Evolutionary conservation across 257 asterid species (phyloP), one percentile per base, ranked within the genome.

Genomic region (Capsicum pubescens): DNA sequence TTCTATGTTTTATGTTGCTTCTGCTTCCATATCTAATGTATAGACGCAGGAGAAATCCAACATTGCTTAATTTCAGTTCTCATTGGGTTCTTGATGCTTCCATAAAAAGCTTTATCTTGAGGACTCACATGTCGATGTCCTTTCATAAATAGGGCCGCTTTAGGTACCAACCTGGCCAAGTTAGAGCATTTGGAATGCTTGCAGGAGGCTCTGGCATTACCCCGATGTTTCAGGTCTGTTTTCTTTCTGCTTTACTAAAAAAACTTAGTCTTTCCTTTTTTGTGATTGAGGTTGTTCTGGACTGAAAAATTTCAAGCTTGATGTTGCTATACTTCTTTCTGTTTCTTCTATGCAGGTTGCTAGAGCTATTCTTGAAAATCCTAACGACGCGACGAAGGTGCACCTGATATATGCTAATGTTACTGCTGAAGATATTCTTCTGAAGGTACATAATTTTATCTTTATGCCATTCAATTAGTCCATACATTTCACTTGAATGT

Each of bases 401-500:
- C 92, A 93, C 84, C 90, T 96, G 86, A 91, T 96, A 35, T 96
- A 96, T 88, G 99, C 98, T 84, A 96, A 96, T 88, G 98, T 96
- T 78, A 90, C 98, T 7, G 83, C 81, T 14, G 99, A 96, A 70
- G 99, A 94, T 89, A 94, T 96, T 91, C 93, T 96, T 84, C 83
- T 94, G 61, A 96, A 96, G 99, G 99, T 96, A 88, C 81, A 52
- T 52, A 54, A 13, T 26, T 15, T 12, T 50, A 3, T 76, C 81
- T 7, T 76, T 76, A 15, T 76, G 81, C 26, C 81, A 76, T 54
- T 52, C 48, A 50, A 54, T 14, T 76, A n/a, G 46, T 74, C 50
- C 81, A 13, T 74, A 19, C 61, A 11, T 48, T 72, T 6, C 52
- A 8, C 17, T 83, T 63, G 35, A 70, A 59, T 32, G 66, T 79